Base-by-base conservation (phyloP, 202 grass and related monocot species). In the Carex sylvatica region DNA sequence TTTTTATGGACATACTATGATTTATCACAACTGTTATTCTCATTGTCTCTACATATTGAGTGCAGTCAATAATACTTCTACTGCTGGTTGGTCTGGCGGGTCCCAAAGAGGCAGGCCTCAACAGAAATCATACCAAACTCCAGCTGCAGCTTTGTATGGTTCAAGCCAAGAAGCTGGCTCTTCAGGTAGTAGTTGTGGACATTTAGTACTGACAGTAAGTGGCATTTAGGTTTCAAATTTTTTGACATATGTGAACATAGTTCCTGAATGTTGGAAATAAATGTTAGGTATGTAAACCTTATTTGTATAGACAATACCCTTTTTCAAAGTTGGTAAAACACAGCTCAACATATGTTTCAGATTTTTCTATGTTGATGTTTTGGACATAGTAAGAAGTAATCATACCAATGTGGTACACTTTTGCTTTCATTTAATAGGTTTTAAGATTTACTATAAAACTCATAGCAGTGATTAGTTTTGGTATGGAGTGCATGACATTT, bases 61-160 rank as follows among this genome's bases (percentile, higher is more conserved):
- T 69, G 90, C 38, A 82, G 85, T 79, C 47, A 65, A 83, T 67
- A 87, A 81, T 81, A 80, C n/a, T 80, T 44, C 80, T 83, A 85
- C 72, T 75, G 87, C 89, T 80, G 92, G 83, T 84, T 82, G 79
- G 85, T 69, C 66, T 62, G 70, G 58, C 79, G 87, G 84, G 70
- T 44, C 78, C 24, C 81, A 89, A 20, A 89, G 83, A 88, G 87
- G 85, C 52, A 92, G 38, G 40, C 72, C 64, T 81, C 93, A 96
- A 85, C 83, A 83, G n/a, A 86, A 85, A 44, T 85, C 87, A 78
- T 98, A 95, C 83, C 92, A 95, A 61, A 93, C 83, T 61, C 95
- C 92, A 24, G 89, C 92, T 81, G 89, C 89, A 4, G 92, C 95
- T 26, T 76, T 95, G 58, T 93, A 98, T 89, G 92, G 91, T 19